Conservation (phyloP, 2,329 filamentous ascomycete species). For the Cladosporium colombiae region DNA sequence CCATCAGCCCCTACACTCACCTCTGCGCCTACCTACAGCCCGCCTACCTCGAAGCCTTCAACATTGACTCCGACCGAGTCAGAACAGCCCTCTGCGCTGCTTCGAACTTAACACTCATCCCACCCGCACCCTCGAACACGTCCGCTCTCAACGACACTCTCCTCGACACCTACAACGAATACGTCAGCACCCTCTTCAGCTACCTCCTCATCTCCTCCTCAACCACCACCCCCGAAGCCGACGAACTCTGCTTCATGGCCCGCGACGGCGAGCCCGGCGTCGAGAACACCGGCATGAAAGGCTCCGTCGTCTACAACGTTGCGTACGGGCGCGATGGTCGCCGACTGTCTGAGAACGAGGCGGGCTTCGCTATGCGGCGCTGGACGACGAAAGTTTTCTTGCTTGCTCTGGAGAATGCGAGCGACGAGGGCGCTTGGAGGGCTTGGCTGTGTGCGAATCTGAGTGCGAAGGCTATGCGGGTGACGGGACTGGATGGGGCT, state of each 20-base stretch:
- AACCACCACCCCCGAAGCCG: constrained; percentile 22
- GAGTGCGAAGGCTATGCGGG: constrained; percentile 25
- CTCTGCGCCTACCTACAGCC: constrained; percentile 32
- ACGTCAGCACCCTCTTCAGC: constrained; percentile 27
- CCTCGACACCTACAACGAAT: constrained; percentile 24
- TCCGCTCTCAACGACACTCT: not conserved
- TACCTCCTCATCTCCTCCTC: constrained; percentile 24
- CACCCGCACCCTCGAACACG: not conserved
- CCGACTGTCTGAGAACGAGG: constrained; percentile 22
- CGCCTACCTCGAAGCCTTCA: constrained; percentile 28
- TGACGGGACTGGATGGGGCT: constrained; percentile 28
- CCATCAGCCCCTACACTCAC: constrained; percentile 25
- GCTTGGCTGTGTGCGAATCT: constrained; percentile 28
- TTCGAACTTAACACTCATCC: constrained; percentile 1
- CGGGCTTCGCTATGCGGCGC: constrained; percentile 22
- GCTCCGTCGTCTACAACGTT: constrained; percentile 24
- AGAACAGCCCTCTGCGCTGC: constrained; percentile 27
- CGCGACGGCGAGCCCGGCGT: constrained; percentile 17
- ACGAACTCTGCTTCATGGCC: constrained; percentile 23
- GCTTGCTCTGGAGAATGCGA: constrained; percentile 26
- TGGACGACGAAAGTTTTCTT: constrained; percentile 26
- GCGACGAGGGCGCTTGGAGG: constrained; percentile 25
- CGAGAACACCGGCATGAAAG: constrained; percentile 25
- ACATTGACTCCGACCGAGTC: constrained; percentile 25
- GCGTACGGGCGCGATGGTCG: constrained; percentile 26